phyloP scores from a whole-genome alignment of 768 basidiomycete species.

The Auricularia sp. region DNA sequence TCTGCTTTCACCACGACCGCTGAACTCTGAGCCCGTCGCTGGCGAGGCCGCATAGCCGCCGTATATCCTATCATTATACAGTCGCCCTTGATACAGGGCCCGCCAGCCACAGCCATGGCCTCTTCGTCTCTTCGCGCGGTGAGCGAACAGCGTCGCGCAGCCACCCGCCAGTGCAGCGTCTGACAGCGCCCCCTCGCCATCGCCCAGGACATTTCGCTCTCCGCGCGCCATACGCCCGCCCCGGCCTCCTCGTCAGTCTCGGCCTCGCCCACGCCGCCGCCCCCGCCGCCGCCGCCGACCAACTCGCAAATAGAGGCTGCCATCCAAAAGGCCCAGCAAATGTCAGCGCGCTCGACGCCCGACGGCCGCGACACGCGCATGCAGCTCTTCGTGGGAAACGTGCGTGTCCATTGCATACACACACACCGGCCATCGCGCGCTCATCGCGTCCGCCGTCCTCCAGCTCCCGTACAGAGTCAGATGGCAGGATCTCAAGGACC shows the following conservation, averaged over 20 bases:
- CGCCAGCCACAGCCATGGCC: background rate
- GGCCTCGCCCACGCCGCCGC: background rate
- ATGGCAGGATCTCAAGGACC: slow-evolving; percentile 98
- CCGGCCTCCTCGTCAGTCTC: background rate
- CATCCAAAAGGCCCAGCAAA: slow-evolving; percentile 61
- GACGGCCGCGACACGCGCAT: slow-evolving; percentile 79
- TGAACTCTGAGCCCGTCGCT: no score
- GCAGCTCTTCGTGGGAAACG: slow-evolving; percentile 94
- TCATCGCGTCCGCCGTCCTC: background rate
- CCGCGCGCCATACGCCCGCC: background rate
- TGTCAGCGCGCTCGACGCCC: slow-evolving; percentile 41
- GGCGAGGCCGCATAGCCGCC: no score
- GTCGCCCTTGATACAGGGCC: no score
- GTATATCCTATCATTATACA: no score
- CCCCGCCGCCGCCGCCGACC: slow-evolving; percentile 19
- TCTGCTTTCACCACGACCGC: no score
- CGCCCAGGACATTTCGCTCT: background rate
- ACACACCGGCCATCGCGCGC: background rate
- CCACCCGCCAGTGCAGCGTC: background rate
- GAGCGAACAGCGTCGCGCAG: background rate
- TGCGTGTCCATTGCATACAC: slow-evolving; percentile 30
- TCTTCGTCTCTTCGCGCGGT: background rate
- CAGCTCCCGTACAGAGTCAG: slow-evolving; percentile 93
- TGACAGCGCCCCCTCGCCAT: background rate
- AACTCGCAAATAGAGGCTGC: slow-evolving; percentile 87